Evolutionary conservation across 768 basidiomycete genomes (phyloP).

Genomic region (Pisolithus microcarpus): DNA sequence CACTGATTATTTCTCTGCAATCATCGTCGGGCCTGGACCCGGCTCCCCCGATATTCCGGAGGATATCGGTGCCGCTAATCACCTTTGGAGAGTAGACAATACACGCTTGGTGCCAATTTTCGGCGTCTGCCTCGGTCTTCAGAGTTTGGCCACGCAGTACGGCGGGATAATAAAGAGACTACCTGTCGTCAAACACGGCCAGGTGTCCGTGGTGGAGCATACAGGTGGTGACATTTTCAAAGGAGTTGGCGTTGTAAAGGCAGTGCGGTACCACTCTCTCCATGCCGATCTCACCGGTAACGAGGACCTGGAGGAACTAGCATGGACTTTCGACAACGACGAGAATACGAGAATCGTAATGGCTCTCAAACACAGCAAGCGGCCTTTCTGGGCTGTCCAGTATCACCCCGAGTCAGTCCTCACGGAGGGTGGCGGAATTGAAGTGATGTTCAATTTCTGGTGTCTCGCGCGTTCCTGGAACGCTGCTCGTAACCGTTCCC

Average conservation of each 20-base stretch:
- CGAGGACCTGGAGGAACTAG: slow-evolving; percentile 55
- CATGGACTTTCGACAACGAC: slow-evolving; percentile 62
- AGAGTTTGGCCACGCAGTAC: slow-evolving; percentile 64
- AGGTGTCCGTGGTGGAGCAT: slow-evolving; percentile 61
- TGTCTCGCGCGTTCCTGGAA: slow-evolving; percentile 38
- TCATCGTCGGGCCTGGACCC: slow-evolving; percentile 77
- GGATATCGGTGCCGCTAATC: slow-evolving; percentile 63
- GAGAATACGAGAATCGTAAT: slow-evolving; percentile 70
- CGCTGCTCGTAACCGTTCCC: slow-evolving; percentile 27
- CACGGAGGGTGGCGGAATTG: slow-evolving; percentile 58
- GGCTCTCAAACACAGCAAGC: slow-evolving; percentile 56
- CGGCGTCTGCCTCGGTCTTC: slow-evolving; percentile 78
- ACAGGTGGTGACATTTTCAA: slow-evolving; percentile 53
- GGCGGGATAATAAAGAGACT: slow-evolving; percentile 58
- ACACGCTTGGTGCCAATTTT: slow-evolving; percentile 59
- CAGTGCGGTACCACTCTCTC: slow-evolving; percentile 78
- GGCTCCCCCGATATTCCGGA: slow-evolving; percentile 58
- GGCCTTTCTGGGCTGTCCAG: slow-evolving; percentile 84
- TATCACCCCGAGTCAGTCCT: slow-evolving; percentile 85
- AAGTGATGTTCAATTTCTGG: slow-evolving; percentile 73
- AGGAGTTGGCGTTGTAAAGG: slow-evolving; percentile 44
- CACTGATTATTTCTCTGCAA: slow-evolving; percentile 56
- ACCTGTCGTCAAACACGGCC: slow-evolving; percentile 70
- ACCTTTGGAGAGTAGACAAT: slow-evolving; percentile 61
- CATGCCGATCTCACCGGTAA: slow-evolving; percentile 44